Percentiles rank a stretch among this genome's conserved stretches.
phyloP scores from a whole-genome alignment of 768 basidiomycete species.

The Termitomyces sp. region DNA sequence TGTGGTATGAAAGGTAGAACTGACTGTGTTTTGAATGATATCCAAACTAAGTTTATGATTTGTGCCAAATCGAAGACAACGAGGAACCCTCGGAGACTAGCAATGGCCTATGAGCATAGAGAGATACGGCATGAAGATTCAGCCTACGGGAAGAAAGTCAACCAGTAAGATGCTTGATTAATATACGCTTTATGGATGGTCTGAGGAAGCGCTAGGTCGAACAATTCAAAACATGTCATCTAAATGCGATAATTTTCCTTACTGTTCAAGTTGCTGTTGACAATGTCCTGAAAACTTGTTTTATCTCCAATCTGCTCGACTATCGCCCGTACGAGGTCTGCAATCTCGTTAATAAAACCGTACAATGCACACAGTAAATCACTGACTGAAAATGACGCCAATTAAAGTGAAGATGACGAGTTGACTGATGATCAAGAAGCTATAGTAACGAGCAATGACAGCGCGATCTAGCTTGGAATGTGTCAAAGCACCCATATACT shows the following conservation, averaged over 20 bases:
- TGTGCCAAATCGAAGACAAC: conserved; percentile 95
- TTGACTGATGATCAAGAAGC: conserved; percentile 92
- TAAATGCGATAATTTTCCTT: conserved; percentile 14
- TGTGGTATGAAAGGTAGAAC: conserved; percentile 16
- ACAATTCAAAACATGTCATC: not conserved
- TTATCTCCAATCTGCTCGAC: conserved; percentile 36
- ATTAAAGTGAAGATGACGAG: conserved; percentile 92
- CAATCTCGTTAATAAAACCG: not conserved
- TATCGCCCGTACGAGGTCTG: conserved; percentile 39
- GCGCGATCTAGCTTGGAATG: conserved; percentile 82
- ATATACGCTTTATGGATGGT: conserved; percentile 86
- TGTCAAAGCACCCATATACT: conserved; percentile 61
- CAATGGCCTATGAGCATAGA: not conserved
- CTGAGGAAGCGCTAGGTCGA: conserved; percentile 50
- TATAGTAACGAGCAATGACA: conserved; percentile 88
- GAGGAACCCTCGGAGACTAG: conserved; percentile 90
- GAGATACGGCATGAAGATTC: not conserved
- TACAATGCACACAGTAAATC: not conserved
- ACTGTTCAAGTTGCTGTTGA: conserved; percentile 38
- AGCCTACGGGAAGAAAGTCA: conserved; percentile 90
- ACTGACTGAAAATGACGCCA: conserved; percentile 88
- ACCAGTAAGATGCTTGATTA: conserved; percentile 86
- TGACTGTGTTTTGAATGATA: conserved; percentile 78
- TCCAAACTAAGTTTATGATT: conserved; percentile 82
- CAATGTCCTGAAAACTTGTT: conserved; percentile 40